These are phyloP conservation scores for Ophiostoma pallidulum DNA, from an alignment of 2,329 filamentous ascomycete genomes.

Conservation along the genomic window DNA sequence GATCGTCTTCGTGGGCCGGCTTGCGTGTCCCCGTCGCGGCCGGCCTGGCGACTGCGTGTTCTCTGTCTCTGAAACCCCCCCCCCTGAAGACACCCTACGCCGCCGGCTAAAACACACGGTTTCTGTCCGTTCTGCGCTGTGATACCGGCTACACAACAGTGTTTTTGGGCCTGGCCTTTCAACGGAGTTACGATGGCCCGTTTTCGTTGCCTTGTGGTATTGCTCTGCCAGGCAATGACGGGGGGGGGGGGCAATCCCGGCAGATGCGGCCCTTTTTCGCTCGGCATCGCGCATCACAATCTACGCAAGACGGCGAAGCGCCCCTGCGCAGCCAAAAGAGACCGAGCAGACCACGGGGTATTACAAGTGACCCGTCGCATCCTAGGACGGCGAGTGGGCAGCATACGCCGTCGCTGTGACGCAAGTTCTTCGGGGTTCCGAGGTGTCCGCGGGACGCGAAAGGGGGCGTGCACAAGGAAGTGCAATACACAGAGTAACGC, in stretches of 20 bases:
- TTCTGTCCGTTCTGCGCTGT: too few relatives aligned
- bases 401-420: background rate
- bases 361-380: background rate
- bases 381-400: too few relatives aligned
- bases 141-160: background rate
- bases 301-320: background rate
- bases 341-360: background rate
- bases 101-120: background rate
- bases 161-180: background rate
- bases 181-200: background rate
- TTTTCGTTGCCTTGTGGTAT: background rate
- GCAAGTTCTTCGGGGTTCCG: constrained; percentile 1
- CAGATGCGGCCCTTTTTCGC: constrained; percentile 7
- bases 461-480: background rate
- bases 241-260: constrained; percentile 6
- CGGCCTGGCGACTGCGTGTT: too few relatives aligned
- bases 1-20: too few relatives aligned
- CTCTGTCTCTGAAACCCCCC: background rate
- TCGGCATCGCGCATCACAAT: constrained; percentile 9
- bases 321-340: background rate
- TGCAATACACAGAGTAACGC: background rate
- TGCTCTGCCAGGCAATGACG: background rate
- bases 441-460: background rate
- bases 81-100: background rate
- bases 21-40: too few relatives aligned